Evolutionary conservation across 192 early-diverging fungal genomes (phyloP).

Genomic region (Rhizophlyctis rosea): DNA sequence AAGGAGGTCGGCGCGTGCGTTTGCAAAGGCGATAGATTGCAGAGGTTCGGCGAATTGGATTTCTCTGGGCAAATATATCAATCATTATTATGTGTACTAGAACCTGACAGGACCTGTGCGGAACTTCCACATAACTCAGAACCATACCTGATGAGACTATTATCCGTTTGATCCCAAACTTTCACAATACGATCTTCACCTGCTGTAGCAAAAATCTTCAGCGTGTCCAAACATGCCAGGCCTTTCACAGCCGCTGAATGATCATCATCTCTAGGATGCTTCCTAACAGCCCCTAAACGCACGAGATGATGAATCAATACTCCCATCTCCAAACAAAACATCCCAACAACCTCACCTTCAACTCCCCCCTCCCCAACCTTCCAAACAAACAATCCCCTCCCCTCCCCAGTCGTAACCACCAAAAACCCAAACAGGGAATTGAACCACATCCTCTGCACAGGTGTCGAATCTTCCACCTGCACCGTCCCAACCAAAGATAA

Average conservation of each 20-base stretch:
- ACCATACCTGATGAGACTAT: constrained; percentile 35
- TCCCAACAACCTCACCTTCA: too few relatives aligned
- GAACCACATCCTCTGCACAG: constrained; percentile 9
- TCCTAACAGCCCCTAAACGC: constrained; percentile 7
- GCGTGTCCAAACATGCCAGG: constrained; percentile 16
- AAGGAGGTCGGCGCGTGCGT: constrained; percentile 45
- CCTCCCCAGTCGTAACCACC: constrained; percentile 8
- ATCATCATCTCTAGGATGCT: constrained; percentile 45
- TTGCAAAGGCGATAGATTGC: constrained; percentile 35
- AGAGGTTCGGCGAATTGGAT: constrained; percentile 49
- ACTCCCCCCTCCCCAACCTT: not conserved
- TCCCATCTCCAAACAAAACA: too few relatives aligned
- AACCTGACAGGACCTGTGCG: constrained; percentile 1
- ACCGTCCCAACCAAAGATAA: not conserved
- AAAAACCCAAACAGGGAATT: not conserved
- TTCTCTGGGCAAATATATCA: constrained; percentile 31
- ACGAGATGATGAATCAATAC: not conserved
- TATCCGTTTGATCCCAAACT: constrained; percentile 44
- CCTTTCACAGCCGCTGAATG: constrained; percentile 32
- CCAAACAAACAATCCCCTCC: not conserved
- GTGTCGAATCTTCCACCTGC: not conserved
- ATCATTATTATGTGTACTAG: too few relatives aligned
- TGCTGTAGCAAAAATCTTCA: constrained; percentile 34
- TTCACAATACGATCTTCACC: constrained; percentile 48
- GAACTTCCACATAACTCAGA: not conserved